A percentile compares a stretch with the other conserved stretches of the same genome.
These are phyloP conservation scores for Penicillium argentinense DNA, from an alignment of 495 filamentous ascomycete genomes.

Conservation along the genomic window DNA sequence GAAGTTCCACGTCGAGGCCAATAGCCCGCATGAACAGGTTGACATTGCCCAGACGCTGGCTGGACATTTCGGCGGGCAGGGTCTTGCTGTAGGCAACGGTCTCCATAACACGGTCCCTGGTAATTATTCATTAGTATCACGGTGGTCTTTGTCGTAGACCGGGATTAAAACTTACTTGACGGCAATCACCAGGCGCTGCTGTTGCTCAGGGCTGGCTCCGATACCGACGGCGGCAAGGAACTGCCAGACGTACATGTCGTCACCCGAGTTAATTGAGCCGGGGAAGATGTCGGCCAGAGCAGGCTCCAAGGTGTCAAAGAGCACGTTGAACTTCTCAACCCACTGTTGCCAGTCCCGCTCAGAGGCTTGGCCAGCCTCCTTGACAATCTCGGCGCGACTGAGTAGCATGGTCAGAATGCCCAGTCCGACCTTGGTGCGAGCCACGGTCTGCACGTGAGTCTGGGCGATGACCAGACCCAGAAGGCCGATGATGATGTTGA, in stretches of 20 bases:
- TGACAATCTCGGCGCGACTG: conserved; percentile 88
- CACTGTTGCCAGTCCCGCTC: conserved; percentile 81
- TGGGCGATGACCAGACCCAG: conserved; percentile 80
- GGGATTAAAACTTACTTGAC: conserved; percentile 68
- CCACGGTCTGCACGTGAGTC: conserved; percentile 73
- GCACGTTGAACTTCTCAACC: conserved; percentile 74
- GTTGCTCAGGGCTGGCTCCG: conserved; percentile 87
- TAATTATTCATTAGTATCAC: conserved; percentile 17
- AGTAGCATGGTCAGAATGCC: conserved; percentile 93
- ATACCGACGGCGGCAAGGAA: conserved; percentile 93
- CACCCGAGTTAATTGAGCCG: conserved; percentile 72
- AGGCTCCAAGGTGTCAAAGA: conserved; percentile 87
- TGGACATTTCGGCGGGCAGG: conserved; percentile 79
- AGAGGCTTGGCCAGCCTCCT: conserved; percentile 66
- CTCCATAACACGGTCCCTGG: conserved; percentile 91
- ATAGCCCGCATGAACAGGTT: conserved; percentile 99
- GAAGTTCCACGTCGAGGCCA: conserved; percentile 91
- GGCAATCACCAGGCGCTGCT: conserved; percentile 87
- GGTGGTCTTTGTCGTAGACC: background rate
- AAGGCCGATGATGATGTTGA: conserved; percentile 86
- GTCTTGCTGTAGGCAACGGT: conserved; percentile 85
- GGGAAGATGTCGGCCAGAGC: conserved; percentile 83
- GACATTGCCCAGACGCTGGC: conserved; percentile 80
- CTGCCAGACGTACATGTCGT: conserved; percentile 97
- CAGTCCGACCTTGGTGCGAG: conserved; percentile 80